Evolutionary conservation across 2,329 filamentous ascomycete genomes (phyloP).

Genomic region (Ophiostoma novo-ulmi): DNA sequence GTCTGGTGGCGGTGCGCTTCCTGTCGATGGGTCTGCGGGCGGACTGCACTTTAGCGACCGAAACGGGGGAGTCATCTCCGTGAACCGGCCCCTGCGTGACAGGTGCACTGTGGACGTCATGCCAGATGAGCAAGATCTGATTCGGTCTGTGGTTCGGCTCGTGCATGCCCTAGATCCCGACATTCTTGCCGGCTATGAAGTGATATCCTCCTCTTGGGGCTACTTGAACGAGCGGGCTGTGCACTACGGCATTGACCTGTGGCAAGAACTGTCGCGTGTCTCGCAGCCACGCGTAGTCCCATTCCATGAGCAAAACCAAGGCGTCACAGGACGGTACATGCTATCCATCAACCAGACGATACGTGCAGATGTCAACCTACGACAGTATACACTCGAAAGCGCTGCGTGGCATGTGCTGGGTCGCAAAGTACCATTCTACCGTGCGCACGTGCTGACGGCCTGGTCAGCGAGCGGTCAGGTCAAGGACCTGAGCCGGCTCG

Average conservation of each 20-base stretch:
- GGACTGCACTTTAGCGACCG: constrained; percentile 39
- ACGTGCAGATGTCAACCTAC: constrained; percentile 81
- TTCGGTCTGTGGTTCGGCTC: constrained; percentile 80
- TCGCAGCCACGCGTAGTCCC: constrained; percentile 21
- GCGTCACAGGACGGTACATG: constrained; percentile 89
- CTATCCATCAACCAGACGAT: constrained; percentile 98
- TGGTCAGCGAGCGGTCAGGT: constrained; percentile 73
- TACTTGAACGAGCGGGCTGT: constrained; percentile 88
- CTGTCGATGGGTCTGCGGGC: background rate
- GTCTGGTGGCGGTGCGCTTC: constrained; percentile 43
- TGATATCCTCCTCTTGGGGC: constrained; percentile 90
- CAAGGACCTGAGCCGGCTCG: constrained; percentile 64
- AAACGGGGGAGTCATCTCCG: constrained; percentile 63
- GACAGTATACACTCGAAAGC: constrained; percentile 96
- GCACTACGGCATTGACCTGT: constrained; percentile 81
- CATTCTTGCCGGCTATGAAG: constrained; percentile 89
- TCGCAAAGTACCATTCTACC: constrained; percentile 80
- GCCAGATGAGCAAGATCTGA: constrained; percentile 79
- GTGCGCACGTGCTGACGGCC: constrained; percentile 67
- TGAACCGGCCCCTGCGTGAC: constrained; percentile 54
- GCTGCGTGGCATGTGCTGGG: constrained; percentile 88
- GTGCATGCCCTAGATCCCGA: constrained; percentile 83
- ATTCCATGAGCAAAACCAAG: constrained; percentile 56
- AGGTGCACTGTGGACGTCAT: constrained; percentile 61
- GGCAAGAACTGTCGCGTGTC: constrained; percentile 85